Percentiles rank a stretch among this genome's conserved stretches.
Conservation (phyloP, 106 monocot species). For the Xerophyta viscosa region DNA sequence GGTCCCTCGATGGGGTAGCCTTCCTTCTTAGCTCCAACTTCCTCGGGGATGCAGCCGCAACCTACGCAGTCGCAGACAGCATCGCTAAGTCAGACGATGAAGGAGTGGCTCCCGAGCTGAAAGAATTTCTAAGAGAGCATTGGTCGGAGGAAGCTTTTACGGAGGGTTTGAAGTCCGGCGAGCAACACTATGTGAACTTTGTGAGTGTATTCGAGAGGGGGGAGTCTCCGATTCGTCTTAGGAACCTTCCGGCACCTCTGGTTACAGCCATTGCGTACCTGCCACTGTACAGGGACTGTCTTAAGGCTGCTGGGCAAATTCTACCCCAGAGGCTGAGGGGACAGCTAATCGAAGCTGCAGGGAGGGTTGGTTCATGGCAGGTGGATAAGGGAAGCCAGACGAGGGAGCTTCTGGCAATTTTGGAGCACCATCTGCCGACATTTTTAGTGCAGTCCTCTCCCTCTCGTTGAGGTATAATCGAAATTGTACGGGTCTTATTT, state of each 20-base stretch:
- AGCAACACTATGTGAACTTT: conserved; percentile 66
- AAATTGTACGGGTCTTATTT: background rate
- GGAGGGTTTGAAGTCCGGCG: conserved; percentile 35
- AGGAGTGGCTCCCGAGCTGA: conserved; percentile 40
- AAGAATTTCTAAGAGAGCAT: conserved; percentile 52
- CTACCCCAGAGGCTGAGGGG: conserved; percentile 79
- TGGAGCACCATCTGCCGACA: conserved; percentile 69
- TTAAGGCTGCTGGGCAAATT: conserved; percentile 35
- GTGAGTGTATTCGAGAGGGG: conserved; percentile 60
- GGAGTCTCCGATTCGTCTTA: conserved; percentile 43
- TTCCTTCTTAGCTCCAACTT: conserved; percentile 79
- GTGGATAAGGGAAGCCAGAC: conserved; percentile 34
- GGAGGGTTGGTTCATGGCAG: conserved; percentile 24
- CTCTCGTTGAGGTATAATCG: background rate
- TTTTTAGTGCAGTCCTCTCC: conserved; percentile 22
- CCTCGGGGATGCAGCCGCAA: conserved; percentile 61
- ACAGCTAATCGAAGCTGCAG: conserved; percentile 60
- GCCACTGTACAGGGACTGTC: conserved; percentile 79
- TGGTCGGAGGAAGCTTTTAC: conserved; percentile 74
- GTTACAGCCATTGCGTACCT: conserved; percentile 59
- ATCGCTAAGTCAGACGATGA: conserved; percentile 49
- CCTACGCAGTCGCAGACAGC: conserved; percentile 76
- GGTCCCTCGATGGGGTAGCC: conserved; percentile 69
- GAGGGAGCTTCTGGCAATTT: conserved; percentile 57
- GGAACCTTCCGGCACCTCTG: conserved; percentile 53